phyloP scores from a whole-genome alignment of 768 basidiomycete species.

The Termitomyces sp. region DNA sequence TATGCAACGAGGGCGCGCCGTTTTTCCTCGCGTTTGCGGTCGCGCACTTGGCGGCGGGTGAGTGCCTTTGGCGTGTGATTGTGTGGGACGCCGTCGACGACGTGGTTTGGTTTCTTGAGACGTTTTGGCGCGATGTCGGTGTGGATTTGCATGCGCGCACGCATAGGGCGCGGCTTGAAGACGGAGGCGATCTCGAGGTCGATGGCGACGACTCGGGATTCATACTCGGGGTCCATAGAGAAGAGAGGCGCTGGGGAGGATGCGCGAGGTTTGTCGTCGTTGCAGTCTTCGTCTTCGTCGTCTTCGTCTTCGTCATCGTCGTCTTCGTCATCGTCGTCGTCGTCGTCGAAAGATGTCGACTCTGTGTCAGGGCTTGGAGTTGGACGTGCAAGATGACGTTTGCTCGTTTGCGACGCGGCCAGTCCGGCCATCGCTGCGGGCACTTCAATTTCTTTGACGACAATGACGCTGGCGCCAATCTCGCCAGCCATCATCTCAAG shows the following conservation, averaged over 20 bases:
- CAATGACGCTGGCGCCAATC: conserved; percentile 86
- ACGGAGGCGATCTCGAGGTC: conserved; percentile 68
- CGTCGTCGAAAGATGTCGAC: conserved; percentile 9
- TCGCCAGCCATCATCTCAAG: conserved; percentile 93
- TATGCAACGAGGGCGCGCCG: conserved; percentile 26
- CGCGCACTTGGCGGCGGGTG: conserved; percentile 39
- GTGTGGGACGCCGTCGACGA: conserved; percentile 13
- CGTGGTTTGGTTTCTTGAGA: conserved; percentile 30
- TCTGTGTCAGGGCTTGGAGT: conserved; percentile 23
- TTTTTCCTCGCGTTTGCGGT: conserved; percentile 47
- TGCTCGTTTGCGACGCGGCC: conserved; percentile 28
- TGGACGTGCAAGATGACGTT: conserved; percentile 20
- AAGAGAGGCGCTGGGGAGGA: conserved; percentile 30
- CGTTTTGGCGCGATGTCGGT: conserved; percentile 19
- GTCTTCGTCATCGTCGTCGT: conserved; percentile 17
- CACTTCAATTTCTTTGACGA: conserved; percentile 85
- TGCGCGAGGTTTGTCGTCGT: conserved; percentile 17
- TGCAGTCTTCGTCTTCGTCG: conserved; percentile 15
- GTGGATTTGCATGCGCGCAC: conserved; percentile 30
- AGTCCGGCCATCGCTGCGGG: conserved; percentile 45
- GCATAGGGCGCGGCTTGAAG: conserved; percentile 67
- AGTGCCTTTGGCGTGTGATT: conserved; percentile 12
- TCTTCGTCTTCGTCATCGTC: conserved; percentile 18
- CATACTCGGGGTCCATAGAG: too few relatives aligned
- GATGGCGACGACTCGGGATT: conserved; percentile 27